Conservation (phyloP, 108 stramenopile species). For the Discostella stelligeroides region DNA sequence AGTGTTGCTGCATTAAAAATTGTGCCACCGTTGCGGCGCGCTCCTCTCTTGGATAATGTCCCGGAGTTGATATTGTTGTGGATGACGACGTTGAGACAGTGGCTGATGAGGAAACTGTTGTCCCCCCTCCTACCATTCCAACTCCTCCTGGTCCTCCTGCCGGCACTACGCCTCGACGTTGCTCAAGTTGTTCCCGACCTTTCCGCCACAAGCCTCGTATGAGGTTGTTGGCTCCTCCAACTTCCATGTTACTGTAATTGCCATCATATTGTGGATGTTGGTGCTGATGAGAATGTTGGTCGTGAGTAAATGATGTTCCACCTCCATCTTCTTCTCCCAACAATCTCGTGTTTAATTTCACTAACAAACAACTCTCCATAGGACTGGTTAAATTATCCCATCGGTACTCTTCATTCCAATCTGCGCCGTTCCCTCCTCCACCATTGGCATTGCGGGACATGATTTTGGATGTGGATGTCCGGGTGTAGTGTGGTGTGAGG, state of each 20-base stretch:
- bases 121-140: too few relatives aligned
- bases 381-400: slow-evolving; percentile 66
- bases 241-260: slow-evolving; percentile 6
- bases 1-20: slow-evolving; percentile 37
- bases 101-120: not conserved
- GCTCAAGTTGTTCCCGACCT: slow-evolving; percentile 41
- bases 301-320: slow-evolving; percentile 11
- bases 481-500: slow-evolving; percentile 1
- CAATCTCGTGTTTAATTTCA: slow-evolving; percentile 10
- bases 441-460: slow-evolving; percentile 30
- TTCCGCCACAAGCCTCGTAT: slow-evolving; percentile 46
- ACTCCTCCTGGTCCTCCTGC: too few relatives aligned
- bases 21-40: slow-evolving; percentile 50
- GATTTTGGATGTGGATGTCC: slow-evolving; percentile 12
- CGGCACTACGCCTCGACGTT: too few relatives aligned
- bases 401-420: slow-evolving; percentile 83
- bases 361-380: slow-evolving; percentile 24
- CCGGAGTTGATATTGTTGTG: not conserved
- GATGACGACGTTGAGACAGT: slow-evolving; percentile 4
- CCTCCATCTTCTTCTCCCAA: slow-evolving; percentile 18
- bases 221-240: slow-evolving; percentile 10
- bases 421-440: slow-evolving; percentile 45
- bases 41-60: slow-evolving; percentile 21
- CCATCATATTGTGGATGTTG: slow-evolving; percentile 17
- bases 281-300: slow-evolving; percentile 6